Evolutionary conservation across 140 eudicot genomes (phyloP).

Genomic region (Anethum foeniculum): DNA sequence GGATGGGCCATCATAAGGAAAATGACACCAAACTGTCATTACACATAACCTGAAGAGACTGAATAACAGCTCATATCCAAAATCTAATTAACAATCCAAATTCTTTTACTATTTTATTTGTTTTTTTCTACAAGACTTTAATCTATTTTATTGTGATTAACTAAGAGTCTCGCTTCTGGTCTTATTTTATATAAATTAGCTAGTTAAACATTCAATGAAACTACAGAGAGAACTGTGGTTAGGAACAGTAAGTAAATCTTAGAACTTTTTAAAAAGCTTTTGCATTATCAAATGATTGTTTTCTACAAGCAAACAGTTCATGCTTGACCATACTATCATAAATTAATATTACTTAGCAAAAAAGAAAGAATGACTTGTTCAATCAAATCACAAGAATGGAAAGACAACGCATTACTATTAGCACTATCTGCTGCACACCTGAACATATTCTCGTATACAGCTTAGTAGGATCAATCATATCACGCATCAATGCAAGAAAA

Average conservation of each 20-base stretch:
- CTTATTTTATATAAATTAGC: neutral
- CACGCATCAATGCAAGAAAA: constrained; percentile 14
- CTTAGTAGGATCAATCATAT: constrained; percentile 28
- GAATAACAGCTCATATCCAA: neutral
- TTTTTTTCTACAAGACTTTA: neutral
- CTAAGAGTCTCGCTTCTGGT: neutral
- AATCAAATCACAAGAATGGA: constrained; percentile 25
- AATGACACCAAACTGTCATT: neutral
- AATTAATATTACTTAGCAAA: constrained; percentile 5
- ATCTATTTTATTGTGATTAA: neutral
- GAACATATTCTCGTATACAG: constrained; percentile 21
- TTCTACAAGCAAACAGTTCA: constrained; percentile 1
- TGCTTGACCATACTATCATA: neutral
- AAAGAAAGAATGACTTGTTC: constrained; percentile 9
- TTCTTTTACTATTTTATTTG: neutral
- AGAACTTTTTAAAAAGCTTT: neutral
- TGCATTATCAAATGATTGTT: neutral
- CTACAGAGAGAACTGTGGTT: neutral
- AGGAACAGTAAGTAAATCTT: neutral
- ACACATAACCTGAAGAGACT: neutral
- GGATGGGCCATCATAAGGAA: too few relatives aligned
- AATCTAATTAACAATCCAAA: neutral
- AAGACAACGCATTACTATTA: constrained; percentile 5
- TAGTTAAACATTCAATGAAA: neutral
- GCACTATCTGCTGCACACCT: constrained; percentile 17